A percentile compares a stretch with the other conserved stretches of the same genome.
Conservation (phyloP, 1,284 basidiomycete species). For the Trichosporon sp. region DNA sequence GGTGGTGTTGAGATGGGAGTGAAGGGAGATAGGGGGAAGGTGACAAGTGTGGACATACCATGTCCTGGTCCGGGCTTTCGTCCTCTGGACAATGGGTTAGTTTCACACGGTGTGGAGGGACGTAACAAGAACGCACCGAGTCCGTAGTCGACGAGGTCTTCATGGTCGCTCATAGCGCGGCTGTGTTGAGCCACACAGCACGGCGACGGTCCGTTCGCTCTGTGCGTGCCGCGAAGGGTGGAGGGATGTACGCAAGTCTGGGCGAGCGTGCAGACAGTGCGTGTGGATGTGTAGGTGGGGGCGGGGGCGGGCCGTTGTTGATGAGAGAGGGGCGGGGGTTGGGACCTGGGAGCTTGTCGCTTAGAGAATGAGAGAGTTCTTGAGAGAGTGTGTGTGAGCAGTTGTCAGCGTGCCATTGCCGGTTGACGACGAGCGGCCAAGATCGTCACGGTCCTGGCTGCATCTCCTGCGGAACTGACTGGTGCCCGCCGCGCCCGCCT, state of each 20-base stretch:
- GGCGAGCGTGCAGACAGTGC: background rate
- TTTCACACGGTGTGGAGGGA: constrained; percentile 10
- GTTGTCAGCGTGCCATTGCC: constrained; percentile 5
- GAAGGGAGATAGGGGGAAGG: background rate
- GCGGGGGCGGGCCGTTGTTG: constrained; percentile 7
- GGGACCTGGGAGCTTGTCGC: constrained; percentile 1
- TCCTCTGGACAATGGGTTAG: constrained; percentile 24
- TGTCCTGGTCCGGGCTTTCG: constrained; percentile 29
- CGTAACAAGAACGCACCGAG: constrained; percentile 23
- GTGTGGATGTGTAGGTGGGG: background rate
- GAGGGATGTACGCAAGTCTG: constrained; percentile 1
- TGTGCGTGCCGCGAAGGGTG: background rate
- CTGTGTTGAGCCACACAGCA: constrained; percentile 19
- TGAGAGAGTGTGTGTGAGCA: background rate
- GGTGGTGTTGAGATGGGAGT: background rate
- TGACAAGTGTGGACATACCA: constrained; percentile 21
- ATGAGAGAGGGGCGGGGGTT: background rate
- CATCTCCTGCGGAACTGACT: constrained; percentile 3
- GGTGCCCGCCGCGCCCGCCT: background rate
- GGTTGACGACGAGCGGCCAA: constrained; percentile 17
- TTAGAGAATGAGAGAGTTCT: background rate
- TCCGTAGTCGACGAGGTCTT: constrained; percentile 29
- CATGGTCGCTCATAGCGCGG: constrained; percentile 24
- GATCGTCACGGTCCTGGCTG: constrained; percentile 7
- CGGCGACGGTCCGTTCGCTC: constrained; percentile 12